Evolutionary conservation across 2,329 filamentous ascomycete species (phyloP), one percentile per base, ranked within the genome.

Genomic region (Metarhizium album): DNA sequence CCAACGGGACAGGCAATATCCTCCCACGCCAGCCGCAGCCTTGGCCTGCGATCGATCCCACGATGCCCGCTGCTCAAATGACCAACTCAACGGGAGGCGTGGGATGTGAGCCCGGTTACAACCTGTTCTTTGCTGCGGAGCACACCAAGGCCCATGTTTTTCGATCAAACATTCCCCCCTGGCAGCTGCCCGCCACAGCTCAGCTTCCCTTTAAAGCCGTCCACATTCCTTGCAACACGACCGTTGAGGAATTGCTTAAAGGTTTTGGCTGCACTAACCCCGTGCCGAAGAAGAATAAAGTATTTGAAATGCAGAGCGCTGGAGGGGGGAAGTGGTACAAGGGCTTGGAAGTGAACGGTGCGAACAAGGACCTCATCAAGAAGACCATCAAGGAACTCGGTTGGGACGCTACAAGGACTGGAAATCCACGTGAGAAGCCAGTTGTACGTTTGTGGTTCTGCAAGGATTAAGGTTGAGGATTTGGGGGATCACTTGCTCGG

Each of bases 71-170:
- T 0, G 69, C 74, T 27, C 74, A 79, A 55, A 67, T 83, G 65
- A 71, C 70, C 45, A 81, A 83, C 64, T 71, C 74, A 0, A 76
- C 76, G 0, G 77, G 80, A 43, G 78, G 78, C 22, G 69, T 74
- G 1, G 78, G 79, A 40, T 75, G 75, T 53, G 80, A 83, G 57
- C 78, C 76, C 0, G 81, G 79, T 2, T 84, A 82, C 67, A 79
- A 80, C 65, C 80, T 82, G 64, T 74, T 82, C 59, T 83, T 82
- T 64, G 73, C 78, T 0, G 58, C 67, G 0, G 70, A 77, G 54
- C 77, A 83, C 61, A 79, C 77, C 29, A 82, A 79, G 55, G 67
- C 83, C 6, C 78, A 83, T 57, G 69, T 84, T 2, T 72, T 84
- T 62, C 74, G 74, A 55, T 71, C 72, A 8, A 58, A 64, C 16